Evolutionary conservation across 345 rosid genomes (phyloP).

Genomic region (Odontarrhena argentea): DNA sequence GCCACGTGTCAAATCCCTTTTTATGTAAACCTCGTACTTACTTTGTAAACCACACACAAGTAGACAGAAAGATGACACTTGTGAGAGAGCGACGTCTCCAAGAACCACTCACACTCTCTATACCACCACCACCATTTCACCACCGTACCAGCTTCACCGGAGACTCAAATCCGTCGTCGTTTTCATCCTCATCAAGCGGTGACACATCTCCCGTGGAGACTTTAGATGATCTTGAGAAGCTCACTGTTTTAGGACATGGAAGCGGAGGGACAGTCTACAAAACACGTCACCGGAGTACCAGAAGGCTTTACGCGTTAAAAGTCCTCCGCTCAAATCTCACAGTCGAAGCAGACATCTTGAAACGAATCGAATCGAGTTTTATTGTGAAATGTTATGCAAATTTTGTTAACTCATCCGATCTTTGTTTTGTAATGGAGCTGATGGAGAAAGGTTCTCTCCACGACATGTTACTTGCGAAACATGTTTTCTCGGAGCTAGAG

Average conservation of each 20-base stretch:
- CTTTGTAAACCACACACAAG: conserved; percentile 31
- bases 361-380: conserved; percentile 49
- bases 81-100: conserved; percentile 67
- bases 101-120: conserved; percentile 51
- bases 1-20: conserved; percentile 5
- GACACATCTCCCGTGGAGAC: conserved; percentile 45
- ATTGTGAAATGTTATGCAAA: conserved; percentile 56
- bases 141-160: conserved; percentile 12
- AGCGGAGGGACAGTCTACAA: conserved; percentile 63
- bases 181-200: conserved; percentile 35
- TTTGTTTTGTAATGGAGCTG: conserved; percentile 65
- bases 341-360: conserved; percentile 58
- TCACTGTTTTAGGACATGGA: conserved; percentile 62
- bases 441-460: conserved; percentile 63
- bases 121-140: conserved; percentile 46
- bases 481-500: conserved; percentile 39
- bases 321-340: conserved; percentile 46
- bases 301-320: conserved; percentile 53
- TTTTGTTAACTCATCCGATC: conserved; percentile 40
- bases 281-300: conserved; percentile 47
- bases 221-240: conserved; percentile 52
- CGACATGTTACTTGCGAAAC: conserved; percentile 36
- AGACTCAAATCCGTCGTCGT: neutral
- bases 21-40: conserved; percentile 20
- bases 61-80: conserved; percentile 49